Conservation (phyloP, 108 stramenopile genomes). For the Fistulifera pelliculosa region DNA sequence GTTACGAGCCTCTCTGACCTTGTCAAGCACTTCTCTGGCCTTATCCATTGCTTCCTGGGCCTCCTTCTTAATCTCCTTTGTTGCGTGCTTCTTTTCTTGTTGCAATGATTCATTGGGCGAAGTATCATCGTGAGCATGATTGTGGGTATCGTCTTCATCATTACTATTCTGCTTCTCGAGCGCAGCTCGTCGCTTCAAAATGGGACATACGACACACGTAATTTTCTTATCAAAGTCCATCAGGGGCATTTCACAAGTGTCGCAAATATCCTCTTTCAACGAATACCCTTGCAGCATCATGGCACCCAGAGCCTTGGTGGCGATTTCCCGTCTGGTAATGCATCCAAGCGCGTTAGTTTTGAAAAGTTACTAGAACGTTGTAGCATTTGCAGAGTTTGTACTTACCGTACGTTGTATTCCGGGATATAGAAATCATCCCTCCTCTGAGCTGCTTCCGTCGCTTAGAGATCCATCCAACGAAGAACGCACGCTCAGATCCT, state of each 20-base stretch:
- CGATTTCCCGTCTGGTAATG: conserved; percentile 30
- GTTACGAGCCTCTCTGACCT: conserved; percentile 27
- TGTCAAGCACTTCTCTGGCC: conserved; percentile 13
- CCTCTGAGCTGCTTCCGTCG: too few relatives aligned
- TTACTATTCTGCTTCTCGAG: background rate
- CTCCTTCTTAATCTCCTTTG: background rate
- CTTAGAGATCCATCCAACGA: too few relatives aligned
- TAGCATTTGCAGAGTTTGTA: too few relatives aligned
- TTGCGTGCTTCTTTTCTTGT: background rate
- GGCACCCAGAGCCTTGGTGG: conserved; percentile 49
- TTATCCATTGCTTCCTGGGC: background rate
- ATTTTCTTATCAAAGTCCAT: conserved; percentile 25
- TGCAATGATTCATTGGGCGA: background rate
- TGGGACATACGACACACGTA: conserved; percentile 50
- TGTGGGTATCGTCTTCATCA: background rate
- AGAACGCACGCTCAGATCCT: too few relatives aligned
- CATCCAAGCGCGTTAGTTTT: background rate
- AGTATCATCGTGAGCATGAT: background rate
- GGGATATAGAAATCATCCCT: too few relatives aligned
- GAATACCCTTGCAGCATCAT: conserved; percentile 46
- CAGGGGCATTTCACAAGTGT: conserved; percentile 38
- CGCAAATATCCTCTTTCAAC: conserved; percentile 33
- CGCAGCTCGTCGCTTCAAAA: conserved; percentile 20
- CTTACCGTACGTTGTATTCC: too few relatives aligned
- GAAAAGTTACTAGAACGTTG: background rate